phyloP scores from a whole-genome alignment of 345 rosid genomes.

The Salix purpurea region DNA sequence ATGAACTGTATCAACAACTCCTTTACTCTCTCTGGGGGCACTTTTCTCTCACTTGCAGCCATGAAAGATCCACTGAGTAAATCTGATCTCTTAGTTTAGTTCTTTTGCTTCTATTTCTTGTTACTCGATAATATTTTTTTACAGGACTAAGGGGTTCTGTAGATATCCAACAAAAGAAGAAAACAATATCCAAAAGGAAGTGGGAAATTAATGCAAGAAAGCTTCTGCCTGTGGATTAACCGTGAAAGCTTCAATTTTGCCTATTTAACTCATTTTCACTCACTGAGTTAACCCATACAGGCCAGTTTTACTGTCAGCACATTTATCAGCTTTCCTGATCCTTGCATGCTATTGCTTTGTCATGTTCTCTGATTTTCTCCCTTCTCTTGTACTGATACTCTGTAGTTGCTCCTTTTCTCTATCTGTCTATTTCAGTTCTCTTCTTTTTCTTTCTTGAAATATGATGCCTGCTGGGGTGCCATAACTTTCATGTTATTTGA shows the following conservation, averaged over 20 bases:
- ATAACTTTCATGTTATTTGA: neutral
- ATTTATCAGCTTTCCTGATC: neutral
- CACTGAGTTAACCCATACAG: neutral
- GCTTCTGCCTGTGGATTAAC: neutral
- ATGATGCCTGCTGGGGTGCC: neutral
- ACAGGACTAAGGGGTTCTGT: neutral
- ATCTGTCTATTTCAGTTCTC: neutral
- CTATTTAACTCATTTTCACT: neutral
- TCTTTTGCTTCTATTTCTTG: neutral
- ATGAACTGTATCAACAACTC: neutral
- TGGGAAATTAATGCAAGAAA: neutral
- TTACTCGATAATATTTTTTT: neutral
- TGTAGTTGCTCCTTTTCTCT: neutral
- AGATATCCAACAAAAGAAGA: neutral
- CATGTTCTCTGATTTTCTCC: neutral
- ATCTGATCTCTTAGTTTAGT: neutral
- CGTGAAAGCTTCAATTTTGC: neutral
- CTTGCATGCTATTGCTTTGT: neutral
- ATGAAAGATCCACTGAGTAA: slow-evolving; percentile 17
- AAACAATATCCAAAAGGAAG: neutral
- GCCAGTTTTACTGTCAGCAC: neutral
- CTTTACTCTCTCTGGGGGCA: slow-evolving; percentile 2
- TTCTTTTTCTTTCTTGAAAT: neutral
- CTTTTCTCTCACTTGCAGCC: neutral
- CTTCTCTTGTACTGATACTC: neutral